A percentile compares a stretch with the other conserved stretches of the same genome.
These are phyloP conservation scores for Neurospora crassa DNA, from an alignment of 2,329 filamentous ascomycete genomes.

Conservation along the genomic window DNA sequence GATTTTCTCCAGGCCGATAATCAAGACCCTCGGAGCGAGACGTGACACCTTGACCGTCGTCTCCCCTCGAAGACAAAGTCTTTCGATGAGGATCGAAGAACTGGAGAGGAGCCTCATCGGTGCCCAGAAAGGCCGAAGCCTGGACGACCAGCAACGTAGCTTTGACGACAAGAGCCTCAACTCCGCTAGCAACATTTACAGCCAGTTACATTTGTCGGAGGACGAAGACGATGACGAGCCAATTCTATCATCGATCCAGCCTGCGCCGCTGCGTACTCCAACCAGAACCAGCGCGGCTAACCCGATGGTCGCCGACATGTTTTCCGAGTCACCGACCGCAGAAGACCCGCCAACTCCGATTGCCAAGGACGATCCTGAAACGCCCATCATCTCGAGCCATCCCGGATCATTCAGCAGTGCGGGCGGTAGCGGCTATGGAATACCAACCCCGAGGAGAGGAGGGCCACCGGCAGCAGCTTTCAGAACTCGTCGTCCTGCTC, in stretches of 20 bases:
- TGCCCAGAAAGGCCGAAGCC: constrained; percentile 17
- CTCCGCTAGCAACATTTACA: constrained; percentile 18
- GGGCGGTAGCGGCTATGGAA: not conserved
- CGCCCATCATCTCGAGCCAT: not conserved
- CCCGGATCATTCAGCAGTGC: not conserved
- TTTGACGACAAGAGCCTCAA: constrained; percentile 9
- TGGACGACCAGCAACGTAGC: not conserved
- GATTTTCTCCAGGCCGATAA: constrained; percentile 28
- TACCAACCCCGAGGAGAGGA: not conserved
- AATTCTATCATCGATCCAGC: constrained; percentile 12
- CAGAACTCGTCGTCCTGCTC: constrained; percentile 11
- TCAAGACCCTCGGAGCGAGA: constrained; percentile 39
- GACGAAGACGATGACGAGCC: constrained; percentile 14
- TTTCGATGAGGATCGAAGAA: constrained; percentile 38
- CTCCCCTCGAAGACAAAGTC: constrained; percentile 35
- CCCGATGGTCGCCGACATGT: not conserved
- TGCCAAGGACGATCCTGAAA: not conserved
- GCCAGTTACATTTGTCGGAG: constrained; percentile 2
- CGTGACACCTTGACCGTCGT: constrained; percentile 41
- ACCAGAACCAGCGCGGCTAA: not conserved
- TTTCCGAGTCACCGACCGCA: not conserved
- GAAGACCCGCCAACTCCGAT: not conserved
- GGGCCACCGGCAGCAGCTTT: constrained; percentile 6
- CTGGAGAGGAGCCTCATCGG: constrained; percentile 24
- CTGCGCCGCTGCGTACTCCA: constrained; percentile 13